phyloP scores from a whole-genome alignment of 306 rosid genomes.

The Delonix regia region DNA sequence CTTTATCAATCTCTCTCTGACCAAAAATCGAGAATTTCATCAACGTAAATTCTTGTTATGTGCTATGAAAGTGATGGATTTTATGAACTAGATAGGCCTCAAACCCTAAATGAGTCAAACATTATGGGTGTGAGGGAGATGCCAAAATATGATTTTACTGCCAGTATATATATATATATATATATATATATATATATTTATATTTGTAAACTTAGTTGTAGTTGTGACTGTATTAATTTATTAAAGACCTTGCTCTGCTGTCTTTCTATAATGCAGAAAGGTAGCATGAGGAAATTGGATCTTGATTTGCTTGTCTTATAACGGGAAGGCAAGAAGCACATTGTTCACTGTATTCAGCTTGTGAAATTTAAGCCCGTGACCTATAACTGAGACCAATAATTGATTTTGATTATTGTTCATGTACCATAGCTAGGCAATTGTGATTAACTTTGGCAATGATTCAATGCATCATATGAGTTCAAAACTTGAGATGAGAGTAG shows the following conservation, averaged over 20 bases:
- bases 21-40: neutral
- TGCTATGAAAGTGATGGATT: slow-evolving; percentile 8
- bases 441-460: slow-evolving; percentile 15
- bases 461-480: slow-evolving; percentile 28
- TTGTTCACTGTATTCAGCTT: slow-evolving; percentile 30
- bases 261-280: slow-evolving; percentile 25
- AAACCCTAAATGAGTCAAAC: neutral
- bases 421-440: slow-evolving; percentile 25
- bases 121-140: neutral
- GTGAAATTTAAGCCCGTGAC: slow-evolving; percentile 37
- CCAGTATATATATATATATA: neutral
- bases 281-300: slow-evolving; percentile 30
- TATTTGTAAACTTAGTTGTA: neutral
- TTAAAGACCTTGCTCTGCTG: slow-evolving; percentile 25
- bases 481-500: slow-evolving; percentile 5
- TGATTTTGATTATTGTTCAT: slow-evolving; percentile 32
- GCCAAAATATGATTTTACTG: slow-evolving; percentile 16
- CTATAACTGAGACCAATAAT: slow-evolving; percentile 41
- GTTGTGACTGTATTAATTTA: slow-evolving; percentile 33
- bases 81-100: neutral
- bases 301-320: slow-evolving; percentile 35
- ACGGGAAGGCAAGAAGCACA: slow-evolving; percentile 27
- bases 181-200: too few relatives aligned
- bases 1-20: neutral
- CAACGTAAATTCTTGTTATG: neutral